These are phyloP conservation scores for Corylus avellana DNA, from an alignment of 306 rosid genomes.

Conservation along the genomic window DNA sequence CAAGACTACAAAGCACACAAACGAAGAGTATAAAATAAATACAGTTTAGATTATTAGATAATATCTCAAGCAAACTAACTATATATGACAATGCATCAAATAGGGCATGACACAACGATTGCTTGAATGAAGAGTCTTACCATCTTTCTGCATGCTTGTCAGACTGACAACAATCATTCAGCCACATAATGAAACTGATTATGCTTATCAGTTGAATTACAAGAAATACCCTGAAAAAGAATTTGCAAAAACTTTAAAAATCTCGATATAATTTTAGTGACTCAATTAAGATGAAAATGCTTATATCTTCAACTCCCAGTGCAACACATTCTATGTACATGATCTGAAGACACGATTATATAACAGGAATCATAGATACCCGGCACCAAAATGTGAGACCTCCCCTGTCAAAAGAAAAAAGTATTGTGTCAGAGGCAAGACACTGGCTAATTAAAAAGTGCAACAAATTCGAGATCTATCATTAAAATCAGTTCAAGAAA, in stretches of 20 bases:
- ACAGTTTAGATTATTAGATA: background rate
- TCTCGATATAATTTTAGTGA: background rate
- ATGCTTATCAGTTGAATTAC: conserved; percentile 88
- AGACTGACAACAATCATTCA: conserved; percentile 62
- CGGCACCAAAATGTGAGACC: conserved; percentile 93
- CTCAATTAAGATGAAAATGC: background rate
- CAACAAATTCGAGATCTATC: conserved; percentile 8
- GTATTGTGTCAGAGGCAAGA: conserved; percentile 21
- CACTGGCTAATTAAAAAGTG: conserved; percentile 2
- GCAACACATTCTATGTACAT: conserved; percentile 1
- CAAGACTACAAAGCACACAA: background rate
- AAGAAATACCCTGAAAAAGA: conserved; percentile 86
- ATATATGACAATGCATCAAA: background rate
- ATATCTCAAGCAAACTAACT: conserved; percentile 20
- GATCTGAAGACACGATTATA: conserved; percentile 12
- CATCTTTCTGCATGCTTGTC: conserved; percentile 76
- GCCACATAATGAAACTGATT: conserved; percentile 87
- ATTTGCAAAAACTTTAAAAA: conserved; percentile 20
- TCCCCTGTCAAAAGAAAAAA: conserved; percentile 52
- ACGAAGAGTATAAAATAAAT: background rate
- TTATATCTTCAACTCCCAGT: background rate
- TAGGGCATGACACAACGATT: conserved; percentile 15
- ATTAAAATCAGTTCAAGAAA: conserved; percentile 14
- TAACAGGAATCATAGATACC: conserved; percentile 48
- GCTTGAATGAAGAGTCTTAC: conserved; percentile 43